phyloP scores from a whole-genome alignment of 768 basidiomycete species.

The Tricholoma matsutake region DNA sequence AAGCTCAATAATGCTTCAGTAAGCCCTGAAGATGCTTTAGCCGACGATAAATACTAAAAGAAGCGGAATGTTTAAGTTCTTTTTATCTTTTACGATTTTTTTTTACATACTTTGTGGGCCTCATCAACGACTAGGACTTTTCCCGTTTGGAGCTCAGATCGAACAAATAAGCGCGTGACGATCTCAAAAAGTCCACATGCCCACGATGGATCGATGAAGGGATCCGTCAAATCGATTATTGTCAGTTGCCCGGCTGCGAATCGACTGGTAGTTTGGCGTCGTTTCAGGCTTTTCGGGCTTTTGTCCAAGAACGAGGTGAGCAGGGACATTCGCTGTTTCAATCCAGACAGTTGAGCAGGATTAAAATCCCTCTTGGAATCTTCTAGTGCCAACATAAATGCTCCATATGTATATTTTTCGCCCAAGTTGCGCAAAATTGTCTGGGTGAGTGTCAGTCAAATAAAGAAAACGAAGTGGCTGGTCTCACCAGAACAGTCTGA shows the following conservation, averaged over 20 bases:
- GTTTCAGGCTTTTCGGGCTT: conserved; percentile 8
- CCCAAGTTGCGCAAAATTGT: conserved; percentile 61
- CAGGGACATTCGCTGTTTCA: conserved; percentile 63
- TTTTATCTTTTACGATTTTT: background rate
- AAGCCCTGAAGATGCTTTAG: conserved; percentile 45
- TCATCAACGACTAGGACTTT: conserved; percentile 74
- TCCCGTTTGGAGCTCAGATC: conserved; percentile 56
- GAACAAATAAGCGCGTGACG: conserved; percentile 58
- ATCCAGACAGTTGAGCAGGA: conserved; percentile 47
- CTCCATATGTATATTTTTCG: conserved; percentile 50
- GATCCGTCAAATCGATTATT: conserved; percentile 69
- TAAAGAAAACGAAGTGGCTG: background rate
- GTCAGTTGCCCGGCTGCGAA: conserved; percentile 60
- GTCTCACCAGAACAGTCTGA: conserved; percentile 59
- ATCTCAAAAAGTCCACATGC: conserved; percentile 75
- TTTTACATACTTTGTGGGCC: conserved; percentile 58
- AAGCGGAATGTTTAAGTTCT: background rate
- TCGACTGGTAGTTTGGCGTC: conserved; percentile 22
- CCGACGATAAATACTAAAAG: conserved; percentile 56
- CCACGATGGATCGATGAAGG: conserved; percentile 63
- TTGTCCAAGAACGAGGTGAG: conserved; percentile 55
- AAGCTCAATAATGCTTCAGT: conserved; percentile 56
- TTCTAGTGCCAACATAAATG: conserved; percentile 47
- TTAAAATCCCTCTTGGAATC: conserved; percentile 51
- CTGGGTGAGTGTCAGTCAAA: conserved; percentile 26